Evolutionary conservation across 371 early-diverging fungal genomes (phyloP), one percentile per base, ranked within the genome.

Genomic region (Phascolomyces articulosus): DNA sequence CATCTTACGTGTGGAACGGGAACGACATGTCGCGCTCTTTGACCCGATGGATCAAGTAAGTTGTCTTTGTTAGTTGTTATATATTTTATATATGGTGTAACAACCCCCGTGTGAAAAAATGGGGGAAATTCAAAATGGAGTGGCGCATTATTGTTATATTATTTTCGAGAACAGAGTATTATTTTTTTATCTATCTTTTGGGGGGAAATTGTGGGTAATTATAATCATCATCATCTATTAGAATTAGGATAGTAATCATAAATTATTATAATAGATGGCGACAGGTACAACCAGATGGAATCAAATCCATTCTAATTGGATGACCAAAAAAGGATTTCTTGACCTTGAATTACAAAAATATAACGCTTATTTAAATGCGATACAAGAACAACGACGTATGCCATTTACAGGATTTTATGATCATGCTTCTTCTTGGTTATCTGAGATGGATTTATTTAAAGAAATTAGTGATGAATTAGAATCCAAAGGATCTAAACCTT

Each of bases 381-480:
- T 59, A 23, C 47, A 59, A 47, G 31, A 59, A 7, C 44, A 59
- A 11, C 23, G 8, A 27, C 8, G 24, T 26, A 51, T 24, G 26
- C 51, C 51, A 24, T 51, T 51, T 24, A 23, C 51, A 10, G 26
- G 40, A 9, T 23, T 57, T 16, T 31, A 57, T 40, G 34, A 38
- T 8, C 15, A 57, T 40, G 57, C 15, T 4, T 38, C 40, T 2
- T 57, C 40, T 7, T 57, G 57, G 57, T 21, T 24, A 8, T 31
- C 40, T 23, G 60, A 41, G 9, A 59, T 74, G 15, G 78, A 77
- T 51, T 44, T 77, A 2, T 62, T 72, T 40, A 70, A 74, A 28
- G 78, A 77, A 26, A 77, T 77, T 11, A 68, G 71, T 34, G 72
- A 74, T 54, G 74, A 74, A 48, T 66, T 77, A n/a, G 60, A 71